Percentiles rank a stretch among this genome's conserved stretches.
These are phyloP conservation scores for Solanum tacnaense DNA, from an alignment of 257 asterid genomes.

Conservation along the genomic window DNA sequence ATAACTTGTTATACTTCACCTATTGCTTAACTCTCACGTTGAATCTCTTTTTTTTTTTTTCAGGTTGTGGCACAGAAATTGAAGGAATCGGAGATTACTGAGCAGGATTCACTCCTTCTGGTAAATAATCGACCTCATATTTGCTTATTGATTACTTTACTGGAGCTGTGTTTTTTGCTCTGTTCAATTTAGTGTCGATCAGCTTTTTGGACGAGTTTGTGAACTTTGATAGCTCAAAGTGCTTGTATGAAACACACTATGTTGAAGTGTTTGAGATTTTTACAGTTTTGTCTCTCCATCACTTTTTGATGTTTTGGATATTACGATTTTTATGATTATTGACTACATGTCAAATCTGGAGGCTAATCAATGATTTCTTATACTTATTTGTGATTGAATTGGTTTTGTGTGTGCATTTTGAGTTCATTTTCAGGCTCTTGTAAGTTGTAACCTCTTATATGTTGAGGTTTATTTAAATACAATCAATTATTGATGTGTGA, in stretches of 20 bases:
- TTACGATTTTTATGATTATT: background rate
- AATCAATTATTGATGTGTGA: background rate
- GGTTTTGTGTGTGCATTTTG: background rate
- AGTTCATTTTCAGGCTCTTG: background rate
- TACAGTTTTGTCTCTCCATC: background rate
- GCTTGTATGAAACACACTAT: background rate
- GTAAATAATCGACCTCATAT: conserved; percentile 17
- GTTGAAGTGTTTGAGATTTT: background rate
- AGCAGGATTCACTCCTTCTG: conserved; percentile 92
- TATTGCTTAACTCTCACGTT: background rate
- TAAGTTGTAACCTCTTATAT: background rate
- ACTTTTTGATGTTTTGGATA: background rate
- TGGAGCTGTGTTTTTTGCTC: background rate
- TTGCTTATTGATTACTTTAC: background rate
- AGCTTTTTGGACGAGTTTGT: background rate
- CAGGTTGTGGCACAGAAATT: conserved; percentile 86
- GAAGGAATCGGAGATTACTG: conserved; percentile 82
- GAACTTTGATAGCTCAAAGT: background rate
- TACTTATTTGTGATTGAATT: background rate
- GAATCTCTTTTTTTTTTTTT: background rate
- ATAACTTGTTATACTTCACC: background rate
- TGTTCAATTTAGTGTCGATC: background rate
- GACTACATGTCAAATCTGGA: background rate
- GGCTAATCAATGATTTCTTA: background rate
- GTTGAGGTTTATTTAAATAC: background rate